Conservation (phyloP, 768 basidiomycete species). For the Cystobasidiopsis lactophilus region DNA sequence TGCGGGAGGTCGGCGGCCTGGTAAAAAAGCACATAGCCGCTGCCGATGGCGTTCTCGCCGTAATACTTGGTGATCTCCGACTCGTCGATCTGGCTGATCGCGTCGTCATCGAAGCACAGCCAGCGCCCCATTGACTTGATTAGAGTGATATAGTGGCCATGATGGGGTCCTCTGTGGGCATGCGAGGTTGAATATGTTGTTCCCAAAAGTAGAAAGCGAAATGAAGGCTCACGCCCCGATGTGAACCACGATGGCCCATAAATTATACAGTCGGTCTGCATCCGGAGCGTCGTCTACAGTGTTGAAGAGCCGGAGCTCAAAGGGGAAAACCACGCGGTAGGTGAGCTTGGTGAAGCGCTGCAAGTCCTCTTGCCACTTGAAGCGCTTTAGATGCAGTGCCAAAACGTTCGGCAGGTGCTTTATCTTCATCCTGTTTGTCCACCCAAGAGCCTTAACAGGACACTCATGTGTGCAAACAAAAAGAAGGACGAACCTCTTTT, state of each 20-base stretch:
- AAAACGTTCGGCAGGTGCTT: conserved; percentile 87
- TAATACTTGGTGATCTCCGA: conserved; percentile 79
- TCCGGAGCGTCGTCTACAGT: conserved; percentile 82
- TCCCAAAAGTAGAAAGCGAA: neutral
- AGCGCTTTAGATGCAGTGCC: conserved; percentile 86
- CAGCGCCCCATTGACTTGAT: conserved; percentile 60
- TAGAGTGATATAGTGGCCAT: conserved; percentile 92
- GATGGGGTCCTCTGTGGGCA: conserved; percentile 64
- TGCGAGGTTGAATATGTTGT: neutral
- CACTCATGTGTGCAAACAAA: neutral
- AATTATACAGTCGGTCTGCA: conserved; percentile 75
- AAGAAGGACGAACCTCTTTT: conserved; percentile 50
- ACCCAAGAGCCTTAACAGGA: neutral
- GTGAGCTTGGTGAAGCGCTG: conserved; percentile 81
- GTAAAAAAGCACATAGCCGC: conserved; percentile 92
- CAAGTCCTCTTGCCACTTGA: conserved; percentile 91
- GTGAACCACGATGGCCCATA: conserved; percentile 96
- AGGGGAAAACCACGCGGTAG: conserved; percentile 89
- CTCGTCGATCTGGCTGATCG: conserved; percentile 68
- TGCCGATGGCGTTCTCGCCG: conserved; percentile 59
- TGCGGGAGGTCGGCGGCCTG: too few relatives aligned
- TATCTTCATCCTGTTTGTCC: conserved; percentile 97
- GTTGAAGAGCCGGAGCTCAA: conserved; percentile 85
- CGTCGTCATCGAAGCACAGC: conserved; percentile 91
- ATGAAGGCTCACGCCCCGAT: conserved; percentile 67